A percentile compares a stretch with the other conserved stretches of the same genome.
Evolutionary conservation across 106 monocot genomes (phyloP).

Genomic region (Vanilla planifolia): DNA sequence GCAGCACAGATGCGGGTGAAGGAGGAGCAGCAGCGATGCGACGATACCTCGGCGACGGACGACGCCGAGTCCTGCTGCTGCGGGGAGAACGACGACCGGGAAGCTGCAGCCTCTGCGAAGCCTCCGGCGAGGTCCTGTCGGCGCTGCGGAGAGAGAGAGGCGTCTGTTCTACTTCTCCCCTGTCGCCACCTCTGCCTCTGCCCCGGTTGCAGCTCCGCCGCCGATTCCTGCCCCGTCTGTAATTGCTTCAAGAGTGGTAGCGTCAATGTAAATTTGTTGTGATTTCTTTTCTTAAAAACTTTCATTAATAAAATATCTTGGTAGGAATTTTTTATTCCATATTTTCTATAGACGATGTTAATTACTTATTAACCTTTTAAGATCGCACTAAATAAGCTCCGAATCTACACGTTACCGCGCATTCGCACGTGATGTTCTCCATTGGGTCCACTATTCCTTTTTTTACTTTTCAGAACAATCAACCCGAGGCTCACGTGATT

Average conservation of each 20-base stretch:
- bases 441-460: too few relatives aligned
- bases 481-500: too few relatives aligned
- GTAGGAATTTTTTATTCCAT: too few relatives aligned
- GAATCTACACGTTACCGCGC: too few relatives aligned
- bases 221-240: conserved; percentile 39
- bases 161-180: conserved; percentile 51
- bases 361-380: too few relatives aligned
- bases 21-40: conserved; percentile 3
- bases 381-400: too few relatives aligned
- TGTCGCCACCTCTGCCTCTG: conserved; percentile 67
- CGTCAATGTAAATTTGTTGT: conserved; percentile 35
- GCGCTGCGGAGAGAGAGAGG: conserved; percentile 22
- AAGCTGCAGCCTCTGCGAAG: not conserved
- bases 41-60: conserved; percentile 2
- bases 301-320: too few relatives aligned
- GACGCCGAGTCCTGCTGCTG: conserved; percentile 61
- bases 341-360: too few relatives aligned
- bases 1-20: conserved; percentile 6
- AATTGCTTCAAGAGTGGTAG: conserved; percentile 26
- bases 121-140: not conserved
- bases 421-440: too few relatives aligned
- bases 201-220: conserved; percentile 26
- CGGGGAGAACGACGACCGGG: not conserved
- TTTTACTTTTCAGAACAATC: too few relatives aligned
- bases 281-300: not conserved